phyloP scores from a whole-genome alignment of 257 asterid genomes.

The Osmanthus fragrans region DNA sequence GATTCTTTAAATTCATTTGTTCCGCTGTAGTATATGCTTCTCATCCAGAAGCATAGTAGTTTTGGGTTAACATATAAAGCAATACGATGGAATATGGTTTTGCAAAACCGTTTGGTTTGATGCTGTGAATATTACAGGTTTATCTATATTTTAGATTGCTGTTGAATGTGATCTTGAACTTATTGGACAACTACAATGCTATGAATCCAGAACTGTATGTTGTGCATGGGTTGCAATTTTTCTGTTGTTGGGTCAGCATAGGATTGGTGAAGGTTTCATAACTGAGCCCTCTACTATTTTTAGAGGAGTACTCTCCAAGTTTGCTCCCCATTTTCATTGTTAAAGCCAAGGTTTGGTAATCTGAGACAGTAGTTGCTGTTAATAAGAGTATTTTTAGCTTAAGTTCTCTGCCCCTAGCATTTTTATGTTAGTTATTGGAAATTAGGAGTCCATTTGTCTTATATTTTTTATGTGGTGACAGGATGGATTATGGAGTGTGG shows the following conservation, averaged over 20 bases:
- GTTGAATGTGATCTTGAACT: slow-evolving; percentile 16
- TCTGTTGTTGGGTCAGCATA: slow-evolving; percentile 7
- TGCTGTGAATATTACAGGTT: not conserved
- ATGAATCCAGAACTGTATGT: not conserved
- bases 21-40: not conserved
- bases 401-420: too few species aligned
- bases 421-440: too few species aligned
- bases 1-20: not conserved
- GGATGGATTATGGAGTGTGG: too few species aligned
- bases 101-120: slow-evolving; percentile 7
- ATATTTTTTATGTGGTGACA: too few species aligned
- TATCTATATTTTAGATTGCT: not conserved
- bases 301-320: not conserved
- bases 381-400: too few species aligned
- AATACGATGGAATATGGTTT: slow-evolving; percentile 15
- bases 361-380: not conserved
- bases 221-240: not conserved
- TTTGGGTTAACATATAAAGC: slow-evolving; percentile 9
- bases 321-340: not conserved
- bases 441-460: too few species aligned
- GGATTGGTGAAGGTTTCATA: not conserved
- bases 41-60: not conserved
- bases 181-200: not conserved
- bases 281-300: not conserved
- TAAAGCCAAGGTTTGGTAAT: not conserved